These are phyloP conservation scores for Calonectria ilicicola DNA, from an alignment of 2,329 filamentous ascomycete species.

Conservation along the genomic window DNA sequence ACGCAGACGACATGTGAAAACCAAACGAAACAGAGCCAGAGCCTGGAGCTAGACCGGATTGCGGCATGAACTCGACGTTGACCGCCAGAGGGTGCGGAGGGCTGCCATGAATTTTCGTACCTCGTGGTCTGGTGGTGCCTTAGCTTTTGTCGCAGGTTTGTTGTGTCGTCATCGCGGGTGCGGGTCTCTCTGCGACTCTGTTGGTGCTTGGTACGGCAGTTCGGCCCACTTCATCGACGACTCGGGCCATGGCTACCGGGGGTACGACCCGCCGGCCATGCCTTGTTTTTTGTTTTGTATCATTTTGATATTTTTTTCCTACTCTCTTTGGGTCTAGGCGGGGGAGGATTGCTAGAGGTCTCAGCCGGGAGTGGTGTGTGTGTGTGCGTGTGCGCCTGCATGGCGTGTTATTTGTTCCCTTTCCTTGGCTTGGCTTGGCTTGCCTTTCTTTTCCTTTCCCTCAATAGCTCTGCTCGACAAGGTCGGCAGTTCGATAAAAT, in stretches of 20 bases:
- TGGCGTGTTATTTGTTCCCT: too few species aligned
- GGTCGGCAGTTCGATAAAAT: not conserved
- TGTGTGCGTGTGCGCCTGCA: not conserved
- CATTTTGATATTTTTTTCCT: not conserved
- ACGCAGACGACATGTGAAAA: not conserved
- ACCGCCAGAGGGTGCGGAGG: not conserved
- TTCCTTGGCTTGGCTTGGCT: too few species aligned
- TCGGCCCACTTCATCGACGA: not conserved
- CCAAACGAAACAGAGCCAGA: not conserved
- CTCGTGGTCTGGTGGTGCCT: not conserved
- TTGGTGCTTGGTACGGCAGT: not conserved
- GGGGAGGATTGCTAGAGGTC: not conserved
- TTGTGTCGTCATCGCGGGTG: conserved; percentile 12
- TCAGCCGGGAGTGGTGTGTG: not conserved
- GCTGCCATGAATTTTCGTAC: not conserved
- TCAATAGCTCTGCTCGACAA: not conserved
- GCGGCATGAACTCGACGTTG: not conserved
- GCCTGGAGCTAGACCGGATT: not conserved
- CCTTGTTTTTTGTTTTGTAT: not conserved
- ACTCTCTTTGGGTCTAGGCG: not conserved
- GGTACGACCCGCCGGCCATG: not conserved
- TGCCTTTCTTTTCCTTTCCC: not conserved
- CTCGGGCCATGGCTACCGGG: not conserved
- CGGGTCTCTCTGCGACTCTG: not conserved
- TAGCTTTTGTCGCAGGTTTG: not conserved